Evolutionary conservation across 2,329 filamentous ascomycete genomes (phyloP).

Genomic region (Trichophyton rubrum): DNA sequence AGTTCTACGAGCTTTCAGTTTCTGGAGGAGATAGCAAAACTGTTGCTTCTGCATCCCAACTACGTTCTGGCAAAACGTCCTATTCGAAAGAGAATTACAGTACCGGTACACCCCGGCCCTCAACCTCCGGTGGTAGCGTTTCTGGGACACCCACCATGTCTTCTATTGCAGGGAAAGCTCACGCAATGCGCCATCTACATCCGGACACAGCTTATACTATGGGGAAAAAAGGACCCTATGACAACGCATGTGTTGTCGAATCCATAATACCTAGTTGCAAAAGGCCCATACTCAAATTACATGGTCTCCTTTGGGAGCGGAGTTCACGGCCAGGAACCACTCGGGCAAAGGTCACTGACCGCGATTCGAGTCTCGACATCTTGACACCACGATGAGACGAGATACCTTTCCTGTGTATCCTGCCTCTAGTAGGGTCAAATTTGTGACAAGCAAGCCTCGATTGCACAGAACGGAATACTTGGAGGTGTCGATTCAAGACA

Average conservation of each 20-base stretch:
- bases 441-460: background rate
- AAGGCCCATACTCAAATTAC: background rate
- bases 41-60: background rate
- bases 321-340: background rate
- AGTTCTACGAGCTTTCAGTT: constrained; percentile 14
- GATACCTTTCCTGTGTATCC: background rate
- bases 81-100: background rate
- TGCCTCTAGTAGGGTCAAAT: background rate
- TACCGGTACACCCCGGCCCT: background rate
- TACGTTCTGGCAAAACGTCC: background rate
- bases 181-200: background rate
- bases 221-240: background rate
- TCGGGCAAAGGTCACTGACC: background rate
- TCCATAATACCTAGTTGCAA: background rate
- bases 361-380: background rate
- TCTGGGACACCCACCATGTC: background rate
- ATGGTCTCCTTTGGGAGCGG: background rate
- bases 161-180: background rate
- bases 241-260: background rate
- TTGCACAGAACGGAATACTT: background rate
- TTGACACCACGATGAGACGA: background rate
- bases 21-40: constrained; percentile 9
- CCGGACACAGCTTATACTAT: background rate
- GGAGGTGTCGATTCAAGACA: background rate
- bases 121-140: background rate